These are phyloP conservation scores for Rhynchosporium graminicola DNA, from an alignment of 2,329 filamentous ascomycete genomes.

Conservation along the genomic window DNA sequence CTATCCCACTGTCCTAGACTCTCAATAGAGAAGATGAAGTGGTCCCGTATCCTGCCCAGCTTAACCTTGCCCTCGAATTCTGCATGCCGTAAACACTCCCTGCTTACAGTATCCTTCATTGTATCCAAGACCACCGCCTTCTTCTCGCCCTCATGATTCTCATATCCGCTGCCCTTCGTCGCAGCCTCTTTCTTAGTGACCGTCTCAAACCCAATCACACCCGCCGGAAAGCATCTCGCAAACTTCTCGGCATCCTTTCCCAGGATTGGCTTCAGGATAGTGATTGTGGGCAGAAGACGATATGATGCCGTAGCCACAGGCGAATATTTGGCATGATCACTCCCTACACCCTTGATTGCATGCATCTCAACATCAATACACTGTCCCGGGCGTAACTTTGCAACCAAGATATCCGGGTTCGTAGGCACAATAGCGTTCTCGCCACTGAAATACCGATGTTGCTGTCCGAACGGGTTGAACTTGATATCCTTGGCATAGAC, in stretches of 20 bases:
- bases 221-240: constrained; percentile 80
- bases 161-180: constrained; percentile 62
- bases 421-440: constrained; percentile 70
- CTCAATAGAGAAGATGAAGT: constrained; percentile 97
- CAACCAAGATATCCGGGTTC: constrained; percentile 91
- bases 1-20: constrained; percentile 94
- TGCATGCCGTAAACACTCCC: constrained; percentile 85
- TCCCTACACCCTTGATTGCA: constrained; percentile 90
- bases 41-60: constrained; percentile 84
- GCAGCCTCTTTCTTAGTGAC: constrained; percentile 68
- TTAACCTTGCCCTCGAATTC: constrained; percentile 97
- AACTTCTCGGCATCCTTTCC: constrained; percentile 89
- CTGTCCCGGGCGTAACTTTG: constrained; percentile 91
- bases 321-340: constrained; percentile 96
- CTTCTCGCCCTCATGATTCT: constrained; percentile 73
- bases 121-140: constrained; percentile 87
- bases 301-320: constrained; percentile 95
- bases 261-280: constrained; percentile 79
- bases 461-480: constrained; percentile 75
- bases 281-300: constrained; percentile 84
- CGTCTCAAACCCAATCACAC: constrained; percentile 79
- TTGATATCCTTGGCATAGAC: constrained; percentile 77
- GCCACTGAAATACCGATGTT: constrained; percentile 68
- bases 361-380: constrained; percentile 84
- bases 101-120: constrained; percentile 93